Percentiles rank a stretch among this genome's conserved stretches.
Evolutionary conservation across 164 flowering plant genomes (phyloP).

Genomic region (Platanus orientalis): DNA sequence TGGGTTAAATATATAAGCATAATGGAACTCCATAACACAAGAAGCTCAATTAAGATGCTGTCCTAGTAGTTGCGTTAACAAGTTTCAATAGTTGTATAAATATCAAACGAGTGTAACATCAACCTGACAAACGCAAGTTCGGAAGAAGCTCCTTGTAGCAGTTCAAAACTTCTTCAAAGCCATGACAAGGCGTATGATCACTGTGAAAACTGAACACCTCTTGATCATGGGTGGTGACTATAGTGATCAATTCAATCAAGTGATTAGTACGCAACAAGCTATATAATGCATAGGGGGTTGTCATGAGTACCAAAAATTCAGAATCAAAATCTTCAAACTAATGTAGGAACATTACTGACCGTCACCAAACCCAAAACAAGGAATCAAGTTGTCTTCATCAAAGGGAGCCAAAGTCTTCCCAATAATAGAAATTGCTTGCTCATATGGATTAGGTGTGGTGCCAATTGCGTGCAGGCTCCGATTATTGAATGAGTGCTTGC

Average conservation of each 20-base stretch:
- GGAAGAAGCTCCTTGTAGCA: conserved; percentile 55
- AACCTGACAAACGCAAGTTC: conserved; percentile 54
- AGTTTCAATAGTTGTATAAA: no score
- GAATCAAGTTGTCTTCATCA: conserved; percentile 79
- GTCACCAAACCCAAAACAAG: conserved; percentile 86
- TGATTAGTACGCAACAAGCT: background rate
- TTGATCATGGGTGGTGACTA: conserved; percentile 70
- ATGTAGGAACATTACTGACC: conserved; percentile 28
- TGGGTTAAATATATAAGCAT: background rate
- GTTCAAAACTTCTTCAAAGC: conserved; percentile 71
- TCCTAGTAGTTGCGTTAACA: no score
- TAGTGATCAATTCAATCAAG: background rate
- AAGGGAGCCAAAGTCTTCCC: conserved; percentile 83
- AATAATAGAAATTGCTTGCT: conserved; percentile 62
- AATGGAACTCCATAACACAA: background rate
- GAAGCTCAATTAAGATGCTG: no score
- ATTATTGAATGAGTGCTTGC: conserved; percentile 54
- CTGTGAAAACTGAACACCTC: conserved; percentile 66
- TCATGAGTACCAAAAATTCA: no score
- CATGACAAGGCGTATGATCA: conserved; percentile 64
- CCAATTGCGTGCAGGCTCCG: conserved; percentile 61
- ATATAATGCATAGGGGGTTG: background rate
- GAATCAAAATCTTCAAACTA: background rate
- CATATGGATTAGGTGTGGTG: conserved; percentile 61
- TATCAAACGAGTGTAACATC: conserved; percentile 1